Percentiles rank a stretch among this genome's conserved stretches.
Evolutionary conservation across 306 rosid genomes (phyloP).

Genomic region (Citrullus colocynthis): DNA sequence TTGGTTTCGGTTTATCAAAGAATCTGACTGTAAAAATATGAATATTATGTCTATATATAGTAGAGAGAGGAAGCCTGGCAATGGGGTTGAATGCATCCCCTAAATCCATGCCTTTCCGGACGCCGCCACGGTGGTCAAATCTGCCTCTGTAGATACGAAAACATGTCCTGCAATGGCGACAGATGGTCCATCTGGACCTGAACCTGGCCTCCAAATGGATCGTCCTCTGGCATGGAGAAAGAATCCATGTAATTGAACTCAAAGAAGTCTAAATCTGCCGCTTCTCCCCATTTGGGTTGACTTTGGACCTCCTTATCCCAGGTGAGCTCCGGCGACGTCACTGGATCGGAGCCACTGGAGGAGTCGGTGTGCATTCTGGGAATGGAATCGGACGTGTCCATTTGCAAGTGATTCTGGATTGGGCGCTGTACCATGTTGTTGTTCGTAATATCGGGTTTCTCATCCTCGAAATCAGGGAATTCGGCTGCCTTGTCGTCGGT

Average conservation of each 20-base stretch:
- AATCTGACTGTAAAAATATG: neutral
- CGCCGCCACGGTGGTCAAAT: constrained; percentile 5
- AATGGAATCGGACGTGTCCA: constrained; percentile 47
- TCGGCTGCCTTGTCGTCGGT: constrained; percentile 10
- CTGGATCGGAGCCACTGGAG: constrained; percentile 68
- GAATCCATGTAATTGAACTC: constrained; percentile 38
- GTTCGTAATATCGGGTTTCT: constrained; percentile 33
- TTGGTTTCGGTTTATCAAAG: neutral
- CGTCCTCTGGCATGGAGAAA: constrained; percentile 25
- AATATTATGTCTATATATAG: neutral
- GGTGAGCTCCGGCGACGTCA: constrained; percentile 54
- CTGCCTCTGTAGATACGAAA: constrained; percentile 30
- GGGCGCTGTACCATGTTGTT: neutral
- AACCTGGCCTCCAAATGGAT: constrained; percentile 39
- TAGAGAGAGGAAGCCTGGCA: neutral
- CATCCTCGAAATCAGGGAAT: constrained; percentile 34
- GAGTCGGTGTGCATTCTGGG: constrained; percentile 55
- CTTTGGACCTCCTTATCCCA: constrained; percentile 69
- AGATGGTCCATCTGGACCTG: constrained; percentile 44
- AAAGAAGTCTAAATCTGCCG: constrained; percentile 14
- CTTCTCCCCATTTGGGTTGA: constrained; percentile 44
- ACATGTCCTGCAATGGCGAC: constrained; percentile 50
- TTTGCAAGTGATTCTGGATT: constrained; percentile 21
- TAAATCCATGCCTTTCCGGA: neutral
- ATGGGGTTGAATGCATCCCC: neutral